Evolutionary conservation across 2,329 filamentous ascomycete species (phyloP), one percentile per base, ranked within the genome.

Genomic region (Clarireedia paspali): DNA sequence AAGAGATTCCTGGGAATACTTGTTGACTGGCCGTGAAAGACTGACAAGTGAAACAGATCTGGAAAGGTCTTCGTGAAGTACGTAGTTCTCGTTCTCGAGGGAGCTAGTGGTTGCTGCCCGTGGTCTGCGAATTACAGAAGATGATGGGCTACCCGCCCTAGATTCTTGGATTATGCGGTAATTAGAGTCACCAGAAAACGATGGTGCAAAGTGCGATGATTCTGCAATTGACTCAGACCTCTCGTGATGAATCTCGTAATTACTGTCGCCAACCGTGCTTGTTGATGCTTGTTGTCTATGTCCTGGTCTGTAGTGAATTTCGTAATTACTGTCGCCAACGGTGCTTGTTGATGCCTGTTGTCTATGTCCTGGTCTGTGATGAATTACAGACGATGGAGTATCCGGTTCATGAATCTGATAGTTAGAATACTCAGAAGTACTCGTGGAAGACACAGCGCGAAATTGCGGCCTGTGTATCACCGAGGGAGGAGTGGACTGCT

Each of bases 1-100:
- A 30, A 85, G 71, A 59, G 81, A 85, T 63, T 85, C 82, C 60
- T 81, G 80, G 0, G 83, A 85, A 64, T 79, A 84, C 55, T 76
- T 74, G 20, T 60, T 42, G 30, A 14, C 39, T 38, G 54, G 49
- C 1, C 48, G 59, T 34, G 63, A 66, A 24, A 62, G 51, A 39
- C 73, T 71, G 26, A 62, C 65, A 27, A 68, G 62, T 10, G 72
- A 75, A 26, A 66, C 65, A 14, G 75, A 72, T 49, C 59, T 60
- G 2, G 74, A 75, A 3, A 70, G 65, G 23, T 74, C 72, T 50
- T 74, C 74, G 67, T 81, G 74, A 17, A 83, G 63, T 15, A 82
- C 69, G 68, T 80, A 84, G 62, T 84, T 84, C 52, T 66, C 70
- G 59, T 60, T 60, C n/a, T 66, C 64, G 17, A 39, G 34, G 4